Evolutionary conservation across 2,329 filamentous ascomycete genomes (phyloP), one percentile per base, ranked within the genome.

Genomic region (Dothiorella sarmentorum): DNA sequence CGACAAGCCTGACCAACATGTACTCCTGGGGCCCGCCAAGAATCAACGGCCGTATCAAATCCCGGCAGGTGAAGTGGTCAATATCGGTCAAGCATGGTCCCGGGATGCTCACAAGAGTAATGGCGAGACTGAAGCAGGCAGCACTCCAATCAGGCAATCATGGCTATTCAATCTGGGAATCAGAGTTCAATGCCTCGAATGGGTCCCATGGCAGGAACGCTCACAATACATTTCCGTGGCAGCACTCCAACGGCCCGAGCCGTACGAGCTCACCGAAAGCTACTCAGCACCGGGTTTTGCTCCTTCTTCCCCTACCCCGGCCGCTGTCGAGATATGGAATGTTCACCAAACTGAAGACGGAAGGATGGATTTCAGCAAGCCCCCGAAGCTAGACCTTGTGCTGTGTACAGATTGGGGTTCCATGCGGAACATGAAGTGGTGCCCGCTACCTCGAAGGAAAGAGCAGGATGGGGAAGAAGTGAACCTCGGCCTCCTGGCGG

Each of bases 331-430:
- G 62, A 78, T 87, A 6, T 86, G 84, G 84, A 73, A 78, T 3
- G 29, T 43, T 13, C 37, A n/a, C 3, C 17, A 38, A 3, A 69
- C 67, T 15, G 57, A 67, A 40, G 65, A 68, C 0, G 72, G 73
- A 13, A 71, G 68, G 2, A 68, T 84, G 6, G 76, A 83, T 64
- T 73, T 74, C 62, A 66, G 64, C 0, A 64, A 60, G 4, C 64
- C 73, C 15, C 83, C 84, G 3, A 66, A 68, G 43, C 72, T 85
- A 40, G 72, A 73, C 24, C 63, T 79, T 33, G 77, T 81, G 3
- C 67, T 86, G n/a, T 84, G 82, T 63, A 78, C 79, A 2, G 74
- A 82, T 20, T 85, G 82, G 77, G 84, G 83, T 2, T 76, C 81
- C 59, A 69, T 84, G 17, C 80, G 77, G 62, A 72, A 76, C 7